Percentiles rank a stretch among this genome's conserved stretches.
Conservation (phyloP, 1,284 basidiomycete genomes). For the Agaricales sp. region DNA sequence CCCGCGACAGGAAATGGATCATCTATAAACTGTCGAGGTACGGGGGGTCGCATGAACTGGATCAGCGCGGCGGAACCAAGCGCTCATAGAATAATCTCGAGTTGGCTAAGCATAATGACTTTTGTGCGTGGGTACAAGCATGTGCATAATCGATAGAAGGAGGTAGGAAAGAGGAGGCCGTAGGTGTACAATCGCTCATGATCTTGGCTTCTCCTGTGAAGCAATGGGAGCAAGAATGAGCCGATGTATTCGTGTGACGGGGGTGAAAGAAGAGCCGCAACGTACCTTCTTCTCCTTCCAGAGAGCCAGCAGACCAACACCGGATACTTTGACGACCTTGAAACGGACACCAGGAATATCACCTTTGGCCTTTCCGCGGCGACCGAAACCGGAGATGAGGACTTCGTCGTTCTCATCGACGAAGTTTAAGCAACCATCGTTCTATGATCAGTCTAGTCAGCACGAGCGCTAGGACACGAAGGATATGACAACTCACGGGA, state of each 20-base stretch:
- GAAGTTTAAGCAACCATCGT: slow-evolving; percentile 99
- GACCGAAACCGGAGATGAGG: slow-evolving; percentile 99
- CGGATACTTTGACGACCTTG: slow-evolving; percentile 99
- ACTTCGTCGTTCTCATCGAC: slow-evolving; percentile 99
- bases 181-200: slow-evolving; percentile 51
- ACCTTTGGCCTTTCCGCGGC: slow-evolving; percentile 98
- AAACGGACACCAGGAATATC: slow-evolving; percentile 97
- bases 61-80: too few relatives aligned
- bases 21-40: too few relatives aligned
- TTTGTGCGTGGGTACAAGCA: neutral
- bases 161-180: slow-evolving; percentile 7
- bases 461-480: slow-evolving; percentile 14
- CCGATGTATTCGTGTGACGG: slow-evolving; percentile 2
- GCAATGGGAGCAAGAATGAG: slow-evolving; percentile 10
- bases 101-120: neutral
- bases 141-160: slow-evolving; percentile 15
- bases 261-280: slow-evolving; percentile 7
- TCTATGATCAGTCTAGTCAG: too few relatives aligned
- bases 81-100: neutral
- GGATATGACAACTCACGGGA: slow-evolving; percentile 31
- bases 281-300: slow-evolving; percentile 98
- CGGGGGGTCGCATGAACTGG: too few relatives aligned
- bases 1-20: too few relatives aligned
- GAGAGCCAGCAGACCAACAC: slow-evolving; percentile 93
- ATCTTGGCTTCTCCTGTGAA: slow-evolving; percentile 86